A percentile compares a stretch with the other conserved stretches of the same genome.
Evolutionary conservation across 2,329 filamentous ascomycete species (phyloP).

Genomic region (Chrysosporium queenslandicum): DNA sequence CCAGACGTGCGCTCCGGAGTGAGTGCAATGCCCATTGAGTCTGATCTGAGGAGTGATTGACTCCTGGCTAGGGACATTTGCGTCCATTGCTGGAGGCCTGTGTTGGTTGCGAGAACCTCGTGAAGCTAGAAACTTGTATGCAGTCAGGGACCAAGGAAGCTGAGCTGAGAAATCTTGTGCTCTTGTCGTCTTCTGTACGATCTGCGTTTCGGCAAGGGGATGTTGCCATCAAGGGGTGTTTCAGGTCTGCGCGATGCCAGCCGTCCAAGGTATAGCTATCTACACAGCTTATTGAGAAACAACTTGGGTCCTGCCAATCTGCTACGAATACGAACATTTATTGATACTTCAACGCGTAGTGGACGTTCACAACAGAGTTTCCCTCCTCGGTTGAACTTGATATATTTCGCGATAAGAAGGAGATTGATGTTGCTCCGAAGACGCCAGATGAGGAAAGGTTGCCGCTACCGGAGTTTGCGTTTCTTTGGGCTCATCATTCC

Average conservation of each 20-base stretch:
- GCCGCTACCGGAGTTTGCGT: constrained; percentile 5
- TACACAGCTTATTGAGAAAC: no score
- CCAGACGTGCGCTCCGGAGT: background rate
- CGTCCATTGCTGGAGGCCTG: constrained; percentile 5
- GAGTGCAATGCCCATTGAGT: no score
- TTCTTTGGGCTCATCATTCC: background rate
- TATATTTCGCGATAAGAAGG: background rate
- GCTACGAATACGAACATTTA: no score
- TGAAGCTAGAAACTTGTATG: background rate
- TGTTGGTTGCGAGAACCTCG: background rate
- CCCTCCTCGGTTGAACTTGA: no score
- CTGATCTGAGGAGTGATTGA: no score
- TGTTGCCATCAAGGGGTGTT: background rate
- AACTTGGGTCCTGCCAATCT: no score
- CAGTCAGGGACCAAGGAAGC: background rate
- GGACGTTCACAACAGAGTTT: no score
- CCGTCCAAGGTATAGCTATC: no score
- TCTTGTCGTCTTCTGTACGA: background rate
- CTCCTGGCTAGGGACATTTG: constrained; percentile 7
- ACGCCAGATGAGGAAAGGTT: constrained; percentile 8
- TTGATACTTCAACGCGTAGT: no score
- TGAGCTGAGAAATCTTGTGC: constrained; percentile 11
- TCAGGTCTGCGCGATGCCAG: no score
- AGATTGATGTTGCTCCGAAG: constrained; percentile 4
- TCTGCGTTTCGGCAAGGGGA: background rate